Evolutionary conservation across 176 grass and related monocot species (phyloP).

Genomic region (Cymbopogon citratus): DNA sequence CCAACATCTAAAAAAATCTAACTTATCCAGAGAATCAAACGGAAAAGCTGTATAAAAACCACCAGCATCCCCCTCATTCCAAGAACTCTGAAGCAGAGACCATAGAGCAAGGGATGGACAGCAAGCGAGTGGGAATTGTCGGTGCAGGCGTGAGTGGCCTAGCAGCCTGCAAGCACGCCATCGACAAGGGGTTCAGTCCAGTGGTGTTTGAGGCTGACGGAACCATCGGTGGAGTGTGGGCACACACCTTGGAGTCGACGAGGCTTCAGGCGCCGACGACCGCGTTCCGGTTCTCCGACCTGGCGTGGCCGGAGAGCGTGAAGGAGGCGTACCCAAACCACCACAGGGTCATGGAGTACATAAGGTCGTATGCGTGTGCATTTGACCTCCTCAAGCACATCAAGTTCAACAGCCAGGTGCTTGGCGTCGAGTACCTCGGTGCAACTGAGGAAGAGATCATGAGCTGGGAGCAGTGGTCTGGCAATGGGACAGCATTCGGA

Average conservation of each 20-base stretch:
- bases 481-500: slow-evolving; percentile 61
- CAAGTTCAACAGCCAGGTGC: slow-evolving; percentile 65
- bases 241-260: slow-evolving; percentile 61
- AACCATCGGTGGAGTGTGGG: slow-evolving; percentile 68
- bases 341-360: slow-evolving; percentile 62
- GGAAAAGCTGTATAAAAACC: not conserved
- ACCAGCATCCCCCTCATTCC: not conserved
- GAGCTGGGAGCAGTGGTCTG: slow-evolving; percentile 64
- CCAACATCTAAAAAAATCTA: slow-evolving; percentile 33
- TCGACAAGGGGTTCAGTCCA: slow-evolving; percentile 56
- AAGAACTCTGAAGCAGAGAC: slow-evolving; percentile 10
- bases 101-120: slow-evolving; percentile 37
- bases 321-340: slow-evolving; percentile 48
- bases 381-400: slow-evolving; percentile 59
- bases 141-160: slow-evolving; percentile 83
- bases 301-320: slow-evolving; percentile 55
- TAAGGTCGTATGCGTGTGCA: slow-evolving; percentile 48
- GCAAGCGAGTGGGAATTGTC: slow-evolving; percentile 59
- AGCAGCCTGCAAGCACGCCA: slow-evolving; percentile 71
- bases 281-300: slow-evolving; percentile 60
- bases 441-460: slow-evolving; percentile 51
- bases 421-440: slow-evolving; percentile 69
- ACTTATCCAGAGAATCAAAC: slow-evolving; percentile 13
- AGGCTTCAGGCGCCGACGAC: slow-evolving; percentile 55
- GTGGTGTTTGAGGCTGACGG: slow-evolving; percentile 59